phyloP scores from a whole-genome alignment of 768 basidiomycete genomes.

The Trametes cubensis region DNA sequence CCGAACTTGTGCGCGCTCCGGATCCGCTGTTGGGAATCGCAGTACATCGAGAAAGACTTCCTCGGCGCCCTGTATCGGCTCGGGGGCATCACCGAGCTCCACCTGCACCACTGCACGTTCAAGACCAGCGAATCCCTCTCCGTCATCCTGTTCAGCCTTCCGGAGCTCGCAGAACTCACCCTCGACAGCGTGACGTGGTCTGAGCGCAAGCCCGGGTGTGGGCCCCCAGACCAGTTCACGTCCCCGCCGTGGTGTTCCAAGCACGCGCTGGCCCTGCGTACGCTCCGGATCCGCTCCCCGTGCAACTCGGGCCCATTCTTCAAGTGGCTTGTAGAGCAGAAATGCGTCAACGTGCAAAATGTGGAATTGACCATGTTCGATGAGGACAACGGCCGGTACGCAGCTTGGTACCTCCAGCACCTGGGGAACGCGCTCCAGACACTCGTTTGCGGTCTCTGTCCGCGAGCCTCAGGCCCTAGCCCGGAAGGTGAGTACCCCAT shows the following conservation, averaged over 20 bases:
- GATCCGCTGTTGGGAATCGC: slow-evolving; percentile 1
- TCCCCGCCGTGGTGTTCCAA: neutral
- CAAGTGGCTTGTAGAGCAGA: slow-evolving; percentile 1
- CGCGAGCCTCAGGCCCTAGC: neutral
- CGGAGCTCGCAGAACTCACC: slow-evolving; percentile 2
- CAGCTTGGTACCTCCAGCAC: slow-evolving; percentile 2
- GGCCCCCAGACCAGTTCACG: neutral
- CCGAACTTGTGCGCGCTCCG: slow-evolving; percentile 1
- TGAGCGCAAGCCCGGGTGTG: neutral
- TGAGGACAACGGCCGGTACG: neutral
- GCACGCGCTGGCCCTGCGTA: neutral
- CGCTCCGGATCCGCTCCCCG: slow-evolving; percentile 8
- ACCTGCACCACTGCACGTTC: slow-evolving; percentile 7
- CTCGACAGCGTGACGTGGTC: slow-evolving; percentile 9
- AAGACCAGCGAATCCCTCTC: neutral
- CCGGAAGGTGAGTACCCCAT: neutral
- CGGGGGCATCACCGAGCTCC: neutral
- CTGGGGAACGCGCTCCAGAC: slow-evolving; percentile 5
- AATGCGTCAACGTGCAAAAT: neutral
- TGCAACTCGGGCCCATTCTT: slow-evolving; percentile 8
- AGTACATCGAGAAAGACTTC: neutral
- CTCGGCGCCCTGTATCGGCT: neutral
- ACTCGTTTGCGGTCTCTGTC: slow-evolving; percentile 5
- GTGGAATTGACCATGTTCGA: slow-evolving; percentile 9
- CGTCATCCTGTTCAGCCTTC: neutral